Conservation (phyloP, 2,329 filamentous ascomycete species). For the Triangularia setosa region DNA sequence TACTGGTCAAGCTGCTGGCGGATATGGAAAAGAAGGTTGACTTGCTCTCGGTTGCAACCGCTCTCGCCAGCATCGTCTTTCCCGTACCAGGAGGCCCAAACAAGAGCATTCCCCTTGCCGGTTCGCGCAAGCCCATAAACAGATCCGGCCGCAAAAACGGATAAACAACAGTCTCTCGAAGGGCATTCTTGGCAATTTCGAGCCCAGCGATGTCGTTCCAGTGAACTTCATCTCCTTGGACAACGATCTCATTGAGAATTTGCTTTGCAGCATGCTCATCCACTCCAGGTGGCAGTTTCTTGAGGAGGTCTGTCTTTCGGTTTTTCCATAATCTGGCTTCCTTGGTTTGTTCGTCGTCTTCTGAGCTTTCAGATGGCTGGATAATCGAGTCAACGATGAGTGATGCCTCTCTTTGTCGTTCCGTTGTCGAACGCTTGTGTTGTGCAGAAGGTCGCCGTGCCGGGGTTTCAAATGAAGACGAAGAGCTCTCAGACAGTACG, state of each 20-base stretch:
- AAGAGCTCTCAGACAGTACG: slow-evolving; percentile 17
- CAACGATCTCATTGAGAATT: slow-evolving; percentile 92
- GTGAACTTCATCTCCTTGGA: slow-evolving; percentile 89
- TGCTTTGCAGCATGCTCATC: slow-evolving; percentile 81
- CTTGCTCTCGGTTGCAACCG: slow-evolving; percentile 88
- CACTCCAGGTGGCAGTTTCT: slow-evolving; percentile 74
- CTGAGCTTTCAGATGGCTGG: slow-evolving; percentile 38
- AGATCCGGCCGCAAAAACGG: slow-evolving; percentile 92
- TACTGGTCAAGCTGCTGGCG: slow-evolving; percentile 88
- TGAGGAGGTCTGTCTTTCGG: slow-evolving; percentile 63
- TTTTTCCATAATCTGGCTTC: slow-evolving; percentile 55
- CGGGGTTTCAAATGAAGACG: slow-evolving; percentile 21
- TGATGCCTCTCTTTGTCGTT: slow-evolving; percentile 20
- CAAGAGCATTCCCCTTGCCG: slow-evolving; percentile 88
- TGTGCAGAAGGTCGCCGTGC: slow-evolving; percentile 13
- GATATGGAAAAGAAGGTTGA: slow-evolving; percentile 98
- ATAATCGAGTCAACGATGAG: slow-evolving; percentile 37
- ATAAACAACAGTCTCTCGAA: slow-evolving; percentile 96
- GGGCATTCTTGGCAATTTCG: slow-evolving; percentile 81
- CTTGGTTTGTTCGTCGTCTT: slow-evolving; percentile 38
- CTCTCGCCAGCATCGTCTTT: slow-evolving; percentile 95
- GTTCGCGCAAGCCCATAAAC: slow-evolving; percentile 92
- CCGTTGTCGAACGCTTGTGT: slow-evolving; percentile 30
- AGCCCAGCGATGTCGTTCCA: slow-evolving; percentile 93
- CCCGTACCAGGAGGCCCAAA: slow-evolving; percentile 98